phyloP scores from a whole-genome alignment of 805 yeast species.

The Hanseniaspora thailandica region DNA sequence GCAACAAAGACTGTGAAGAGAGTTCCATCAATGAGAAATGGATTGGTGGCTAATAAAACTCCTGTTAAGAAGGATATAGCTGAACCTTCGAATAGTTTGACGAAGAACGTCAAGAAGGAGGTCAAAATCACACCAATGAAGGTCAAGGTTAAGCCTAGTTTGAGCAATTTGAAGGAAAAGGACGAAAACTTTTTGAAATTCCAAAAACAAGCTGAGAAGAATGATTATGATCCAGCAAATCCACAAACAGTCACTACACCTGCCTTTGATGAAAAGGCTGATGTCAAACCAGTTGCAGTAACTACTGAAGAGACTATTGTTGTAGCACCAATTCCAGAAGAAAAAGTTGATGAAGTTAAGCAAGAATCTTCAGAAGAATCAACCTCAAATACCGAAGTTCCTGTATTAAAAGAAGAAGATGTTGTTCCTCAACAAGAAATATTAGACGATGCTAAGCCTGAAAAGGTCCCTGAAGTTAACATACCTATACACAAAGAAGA shows the following conservation, averaged over 20 bases:
- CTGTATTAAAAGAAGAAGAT: not conserved
- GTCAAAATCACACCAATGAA: constrained; percentile 10
- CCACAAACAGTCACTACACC: not conserved
- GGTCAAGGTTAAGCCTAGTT: not conserved
- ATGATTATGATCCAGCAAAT: not conserved
- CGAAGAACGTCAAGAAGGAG: not conserved
- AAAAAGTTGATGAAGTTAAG: not conserved
- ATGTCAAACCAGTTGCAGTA: not conserved
- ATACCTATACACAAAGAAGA: constrained; percentile 10
- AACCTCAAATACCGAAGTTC: not conserved
- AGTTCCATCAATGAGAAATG: not conserved
- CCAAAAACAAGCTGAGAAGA: not conserved
- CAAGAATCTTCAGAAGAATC: not conserved
- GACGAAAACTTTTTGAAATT: constrained; percentile 13
- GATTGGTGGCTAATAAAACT: not conserved
- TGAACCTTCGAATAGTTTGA: not conserved
- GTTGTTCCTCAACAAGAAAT: constrained; percentile 11
- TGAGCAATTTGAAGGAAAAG: not conserved
- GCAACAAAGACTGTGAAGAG: not conserved
- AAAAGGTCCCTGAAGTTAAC: constrained; percentile 7
- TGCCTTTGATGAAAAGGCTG: not conserved
- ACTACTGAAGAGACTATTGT: not conserved
- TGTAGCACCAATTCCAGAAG: not conserved
- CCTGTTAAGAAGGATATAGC: not conserved
- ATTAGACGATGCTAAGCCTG: constrained; percentile 20